Evolutionary conservation across 2,329 filamentous ascomycete genomes (phyloP), one percentile per base, ranked within the genome.

Genomic region (Pseudohalonectria lignicola): DNA sequence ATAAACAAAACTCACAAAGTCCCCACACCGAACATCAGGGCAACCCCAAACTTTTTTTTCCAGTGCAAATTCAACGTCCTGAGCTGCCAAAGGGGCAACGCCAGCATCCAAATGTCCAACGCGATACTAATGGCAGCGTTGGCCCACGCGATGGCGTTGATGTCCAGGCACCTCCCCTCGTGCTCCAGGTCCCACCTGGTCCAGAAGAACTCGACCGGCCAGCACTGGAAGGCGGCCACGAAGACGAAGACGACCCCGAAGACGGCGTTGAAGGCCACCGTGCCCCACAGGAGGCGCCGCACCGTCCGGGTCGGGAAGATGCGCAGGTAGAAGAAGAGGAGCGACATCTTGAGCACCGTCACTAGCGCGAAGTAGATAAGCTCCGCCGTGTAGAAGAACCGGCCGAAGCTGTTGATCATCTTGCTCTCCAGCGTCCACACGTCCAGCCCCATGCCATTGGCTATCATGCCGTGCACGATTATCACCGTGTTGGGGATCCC

Each of bases 261-360:
- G 1, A 61, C 8, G 5, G 50, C 29, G 32, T 59, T 61, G 39
- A 68, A 56, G 4, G 47, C 45, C 26, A 69, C 46, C 0, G 66
- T 67, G n/a, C 42, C 56, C 53, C 59, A 63, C 5, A 72, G 54
- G 11, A 67, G 34, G 5, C 52, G 53, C 12, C 60, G 58, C 9
- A 71, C 59, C 3, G 34, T 40, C 0, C 37, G 42, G 0, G 52
- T 47, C 0, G 67, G 67, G 43, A 77, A 77, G 39, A 76, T 67
- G 37, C 68, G 63, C 5, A 71, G 53, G 46, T 74, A 76, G 51
- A 76, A 74, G 47, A 69, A 59, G 1, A 76, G 53, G 18, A 77
- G 56, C 1, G 70, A 63, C 4, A 71, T 50, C 44, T 75, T 73
- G 13, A 69, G 56, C 19, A 70, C 51, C 2, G 63, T 53, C 11